phyloP scores from a whole-genome alignment of 2,329 filamentous ascomycete genomes.

The Alternaria sp. region DNA sequence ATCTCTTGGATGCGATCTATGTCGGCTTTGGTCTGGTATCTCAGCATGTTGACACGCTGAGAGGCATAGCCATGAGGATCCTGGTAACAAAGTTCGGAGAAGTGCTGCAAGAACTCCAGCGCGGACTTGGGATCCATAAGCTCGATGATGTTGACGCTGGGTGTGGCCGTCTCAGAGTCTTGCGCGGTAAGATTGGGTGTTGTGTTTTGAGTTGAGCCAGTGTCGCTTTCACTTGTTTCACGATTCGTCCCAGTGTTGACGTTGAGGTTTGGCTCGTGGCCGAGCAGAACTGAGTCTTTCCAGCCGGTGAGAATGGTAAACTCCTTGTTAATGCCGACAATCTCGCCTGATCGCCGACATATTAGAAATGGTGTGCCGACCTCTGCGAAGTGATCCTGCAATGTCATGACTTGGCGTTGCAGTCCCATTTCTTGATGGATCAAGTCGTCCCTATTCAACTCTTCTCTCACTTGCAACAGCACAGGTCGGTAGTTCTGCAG shows the following conservation, averaged over 20 bases:
- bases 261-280: slow-evolving; percentile 87
- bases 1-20: slow-evolving; percentile 40
- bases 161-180: slow-evolving; percentile 56
- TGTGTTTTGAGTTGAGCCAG: slow-evolving; percentile 48
- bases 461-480: slow-evolving; percentile 90
- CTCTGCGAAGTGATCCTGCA: slow-evolving; percentile 88
- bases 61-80: slow-evolving; percentile 87
- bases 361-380: slow-evolving; percentile 92
- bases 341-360: slow-evolving; percentile 88
- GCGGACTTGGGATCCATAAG: slow-evolving; percentile 93
- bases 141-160: slow-evolving; percentile 90
- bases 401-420: slow-evolving; percentile 90
- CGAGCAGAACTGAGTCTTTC: slow-evolving; percentile 88
- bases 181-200: slow-evolving; percentile 57
- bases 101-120: slow-evolving; percentile 95
- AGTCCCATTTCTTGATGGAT: slow-evolving; percentile 99
- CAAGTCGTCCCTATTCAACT: slow-evolving; percentile 86
- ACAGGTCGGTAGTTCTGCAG: slow-evolving; percentile 90
- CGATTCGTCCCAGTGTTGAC: slow-evolving; percentile 73
- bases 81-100: slow-evolving; percentile 89
- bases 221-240: slow-evolving; percentile 48
- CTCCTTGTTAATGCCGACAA: slow-evolving; percentile 95
- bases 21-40: slow-evolving; percentile 71
- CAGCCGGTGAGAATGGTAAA: slow-evolving; percentile 96
- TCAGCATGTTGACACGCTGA: slow-evolving; percentile 84